phyloP scores from a whole-genome alignment of 176 grass and related monocot genomes.

The Coix lacrymajobi region DNA sequence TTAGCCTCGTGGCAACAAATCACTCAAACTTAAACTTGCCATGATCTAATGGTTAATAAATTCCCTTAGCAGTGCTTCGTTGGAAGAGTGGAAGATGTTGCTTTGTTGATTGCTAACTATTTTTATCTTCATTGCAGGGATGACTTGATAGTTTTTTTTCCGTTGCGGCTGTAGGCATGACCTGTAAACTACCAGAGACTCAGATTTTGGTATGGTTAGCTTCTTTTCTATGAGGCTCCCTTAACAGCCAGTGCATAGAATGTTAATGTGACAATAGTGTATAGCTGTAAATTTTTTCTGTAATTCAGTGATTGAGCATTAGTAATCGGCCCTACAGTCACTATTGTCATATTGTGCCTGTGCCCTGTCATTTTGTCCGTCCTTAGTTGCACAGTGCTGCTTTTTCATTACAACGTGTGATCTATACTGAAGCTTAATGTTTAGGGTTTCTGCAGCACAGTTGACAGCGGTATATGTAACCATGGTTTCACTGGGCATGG shows the following conservation, averaged over 20 bases:
- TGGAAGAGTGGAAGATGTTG: constrained; percentile 12
- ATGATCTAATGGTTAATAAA: not conserved
- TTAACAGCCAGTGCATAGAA: constrained; percentile 27
- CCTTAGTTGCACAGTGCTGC: constrained; percentile 10
- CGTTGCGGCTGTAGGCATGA: constrained; percentile 37
- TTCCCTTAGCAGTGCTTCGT: not conserved
- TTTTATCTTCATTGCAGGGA: constrained; percentile 29
- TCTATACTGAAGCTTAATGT: not conserved
- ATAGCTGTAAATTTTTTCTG: constrained; percentile 38
- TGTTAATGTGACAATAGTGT: constrained; percentile 41
- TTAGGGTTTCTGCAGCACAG: not conserved
- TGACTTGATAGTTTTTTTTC: constrained; percentile 28
- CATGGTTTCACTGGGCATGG: not conserved
- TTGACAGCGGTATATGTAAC: constrained; percentile 16
- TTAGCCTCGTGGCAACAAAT: not conserved
- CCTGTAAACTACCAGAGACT: constrained; percentile 49
- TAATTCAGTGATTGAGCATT: constrained; percentile 37
- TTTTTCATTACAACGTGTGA: constrained; percentile 4
- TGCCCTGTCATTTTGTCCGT: not conserved
- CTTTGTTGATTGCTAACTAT: not conserved
- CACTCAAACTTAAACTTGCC: not conserved
- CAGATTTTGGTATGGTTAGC: constrained; percentile 47
- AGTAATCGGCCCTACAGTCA: constrained; percentile 20
- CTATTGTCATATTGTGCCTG: constrained; percentile 2
- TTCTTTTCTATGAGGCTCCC: not conserved